Conservation (phyloP, 129 eudicot genomes). For the Pulicaria dysenterica region DNA sequence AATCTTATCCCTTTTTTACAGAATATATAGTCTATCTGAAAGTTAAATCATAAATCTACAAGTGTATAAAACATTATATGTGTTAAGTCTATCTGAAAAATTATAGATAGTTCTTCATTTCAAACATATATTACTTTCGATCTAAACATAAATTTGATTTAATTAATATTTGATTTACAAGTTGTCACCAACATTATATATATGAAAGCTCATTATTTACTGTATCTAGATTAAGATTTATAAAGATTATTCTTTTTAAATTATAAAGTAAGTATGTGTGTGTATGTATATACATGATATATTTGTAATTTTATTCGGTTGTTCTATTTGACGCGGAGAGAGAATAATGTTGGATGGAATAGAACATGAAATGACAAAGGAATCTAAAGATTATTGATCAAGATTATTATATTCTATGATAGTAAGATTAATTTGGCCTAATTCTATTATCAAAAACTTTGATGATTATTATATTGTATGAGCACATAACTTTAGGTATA, state of each 20-base stretch:
- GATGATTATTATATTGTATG: slow-evolving; percentile 23
- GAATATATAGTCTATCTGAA: not conserved
- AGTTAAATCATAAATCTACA: not conserved
- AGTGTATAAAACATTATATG: not conserved
- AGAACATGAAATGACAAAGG: slow-evolving; percentile 19
- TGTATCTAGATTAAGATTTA: too few relatives aligned
- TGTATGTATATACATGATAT: not conserved
- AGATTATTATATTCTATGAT: slow-evolving; percentile 30
- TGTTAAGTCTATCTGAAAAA: too few relatives aligned
- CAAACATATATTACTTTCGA: slow-evolving; percentile 11
- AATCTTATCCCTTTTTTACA: not conserved
- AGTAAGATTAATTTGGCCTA: slow-evolving; percentile 28
- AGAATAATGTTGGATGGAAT: slow-evolving; percentile 30
- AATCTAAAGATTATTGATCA: slow-evolving; percentile 14
- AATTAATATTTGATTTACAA: not conserved
- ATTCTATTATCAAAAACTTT: slow-evolving; percentile 27
- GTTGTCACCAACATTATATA: slow-evolving; percentile 24
- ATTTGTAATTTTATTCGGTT: slow-evolving; percentile 14
- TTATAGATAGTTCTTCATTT: not conserved
- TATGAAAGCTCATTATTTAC: not conserved
- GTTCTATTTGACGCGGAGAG: slow-evolving; percentile 33
- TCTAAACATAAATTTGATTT: slow-evolving; percentile 19
- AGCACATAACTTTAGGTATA: not conserved
- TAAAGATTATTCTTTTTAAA: not conserved
- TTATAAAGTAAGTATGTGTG: not conserved